Percentiles rank a stretch among this genome's conserved stretches.
phyloP scores from a whole-genome alignment of 805 yeast species.

The Myxozyma neotropica region DNA sequence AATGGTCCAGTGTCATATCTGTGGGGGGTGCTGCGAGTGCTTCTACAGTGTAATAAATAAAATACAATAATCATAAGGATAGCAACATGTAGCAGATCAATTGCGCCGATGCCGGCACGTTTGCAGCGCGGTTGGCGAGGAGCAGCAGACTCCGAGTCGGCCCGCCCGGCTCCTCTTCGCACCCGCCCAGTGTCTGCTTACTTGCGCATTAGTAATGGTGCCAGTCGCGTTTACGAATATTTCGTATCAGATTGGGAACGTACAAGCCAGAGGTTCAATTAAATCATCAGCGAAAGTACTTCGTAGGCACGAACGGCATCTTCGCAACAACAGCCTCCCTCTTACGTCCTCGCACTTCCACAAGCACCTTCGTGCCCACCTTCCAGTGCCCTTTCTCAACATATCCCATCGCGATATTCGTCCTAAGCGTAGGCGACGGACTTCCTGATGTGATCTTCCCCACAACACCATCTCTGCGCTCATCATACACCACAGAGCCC shows the following conservation, averaged over 20 bases:
- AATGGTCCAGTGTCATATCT: no score
- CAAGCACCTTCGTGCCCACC: conserved; percentile 68
- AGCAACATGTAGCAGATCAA: no score
- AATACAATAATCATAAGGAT: no score
- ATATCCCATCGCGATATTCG: conserved; percentile 90
- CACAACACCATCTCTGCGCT: conserved; percentile 10
- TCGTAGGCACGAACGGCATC: conserved; percentile 80
- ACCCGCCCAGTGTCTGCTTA: background rate
- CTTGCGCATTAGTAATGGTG: background rate
- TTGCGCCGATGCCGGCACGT: no score
- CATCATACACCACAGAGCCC: conserved; percentile 15
- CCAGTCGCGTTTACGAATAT: background rate
- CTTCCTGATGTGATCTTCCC: conserved; percentile 66
- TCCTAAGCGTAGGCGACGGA: conserved; percentile 68
- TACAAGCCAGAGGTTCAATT: background rate
- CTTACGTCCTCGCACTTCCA: conserved; percentile 81
- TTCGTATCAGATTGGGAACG: background rate
- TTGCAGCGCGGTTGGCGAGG: no score
- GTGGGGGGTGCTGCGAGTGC: no score
- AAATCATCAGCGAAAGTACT: conserved; percentile 53
- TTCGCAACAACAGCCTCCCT: conserved; percentile 76
- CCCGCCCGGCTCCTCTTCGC: conserved; percentile 3
- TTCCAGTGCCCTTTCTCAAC: conserved; percentile 56
- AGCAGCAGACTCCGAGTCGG: background rate
- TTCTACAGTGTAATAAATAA: no score